These are phyloP conservation scores for Penicillium diatomitis DNA, from an alignment of 495 filamentous ascomycete species.

Conservation along the genomic window DNA sequence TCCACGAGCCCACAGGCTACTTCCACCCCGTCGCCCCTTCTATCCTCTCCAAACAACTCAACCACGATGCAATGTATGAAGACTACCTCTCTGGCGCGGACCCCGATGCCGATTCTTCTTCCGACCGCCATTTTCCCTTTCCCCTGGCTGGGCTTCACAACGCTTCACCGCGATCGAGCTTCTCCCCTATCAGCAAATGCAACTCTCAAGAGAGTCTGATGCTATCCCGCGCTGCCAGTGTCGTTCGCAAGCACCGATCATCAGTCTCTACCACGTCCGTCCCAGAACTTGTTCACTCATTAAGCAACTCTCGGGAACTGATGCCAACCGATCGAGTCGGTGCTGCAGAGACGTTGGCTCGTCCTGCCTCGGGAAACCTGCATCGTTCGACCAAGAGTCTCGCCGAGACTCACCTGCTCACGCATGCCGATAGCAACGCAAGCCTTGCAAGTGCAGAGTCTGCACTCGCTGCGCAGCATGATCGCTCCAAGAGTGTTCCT, in stretches of 20 bases:
- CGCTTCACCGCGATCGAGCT: conserved; percentile 41
- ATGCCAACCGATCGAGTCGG: conserved; percentile 24
- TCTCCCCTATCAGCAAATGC: conserved; percentile 49
- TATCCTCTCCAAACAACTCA: conserved; percentile 25
- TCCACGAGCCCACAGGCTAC: conserved; percentile 22
- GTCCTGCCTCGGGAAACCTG: conserved; percentile 23
- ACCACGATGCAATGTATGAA: conserved; percentile 39
- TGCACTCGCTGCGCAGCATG: conserved; percentile 13
- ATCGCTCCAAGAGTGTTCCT: conserved; percentile 31
- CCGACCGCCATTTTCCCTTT: conserved; percentile 37
- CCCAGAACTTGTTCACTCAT: conserved; percentile 45
- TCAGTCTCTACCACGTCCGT: conserved; percentile 47
- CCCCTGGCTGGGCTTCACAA: conserved; percentile 28
- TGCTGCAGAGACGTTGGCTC: conserved; percentile 20
- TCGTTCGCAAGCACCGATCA: conserved; percentile 46
- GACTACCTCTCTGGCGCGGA: conserved; percentile 37
- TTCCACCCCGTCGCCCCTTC: conserved; percentile 30
- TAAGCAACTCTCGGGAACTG: conserved; percentile 39
- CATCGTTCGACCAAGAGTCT: conserved; percentile 38
- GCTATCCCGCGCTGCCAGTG: conserved; percentile 37
- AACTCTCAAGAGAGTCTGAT: conserved; percentile 51
- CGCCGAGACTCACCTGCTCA: conserved; percentile 23
- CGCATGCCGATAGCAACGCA: conserved; percentile 18
- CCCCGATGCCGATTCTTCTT: conserved; percentile 5
- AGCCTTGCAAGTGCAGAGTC: conserved; percentile 17